Evolutionary conservation across 371 early-diverging fungal species (phyloP), one percentile per base, ranked within the genome.

Genomic region (Haplosporangium sp.): DNA sequence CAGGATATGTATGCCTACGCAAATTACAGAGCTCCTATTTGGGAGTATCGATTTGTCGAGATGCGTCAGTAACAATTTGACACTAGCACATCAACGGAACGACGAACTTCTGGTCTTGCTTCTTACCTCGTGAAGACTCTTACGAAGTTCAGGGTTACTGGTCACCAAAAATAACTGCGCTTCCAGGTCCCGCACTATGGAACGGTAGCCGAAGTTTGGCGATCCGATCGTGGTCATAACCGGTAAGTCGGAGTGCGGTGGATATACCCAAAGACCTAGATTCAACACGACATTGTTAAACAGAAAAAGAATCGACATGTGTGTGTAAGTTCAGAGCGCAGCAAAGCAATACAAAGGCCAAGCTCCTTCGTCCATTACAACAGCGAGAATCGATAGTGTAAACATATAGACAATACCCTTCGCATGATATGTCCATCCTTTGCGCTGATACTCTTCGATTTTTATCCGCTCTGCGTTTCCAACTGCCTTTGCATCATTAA

Each of bases 371-470:
- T 10, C 36, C 23, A 11, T 18, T 18, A 48, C 18, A 29, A 14
- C 20, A 18, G 51, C 36, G 14, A 52, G 29, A 41, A 54, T 43
- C 6, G 23, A 29, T 6, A 9, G 29, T 20, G 43, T 21, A 20
- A 20, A 12, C 47, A 12, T 3, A 52, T 38, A 21, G 6, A 18
- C 16, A 14, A 20, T 82, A 86, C 94, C 94, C 85, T 97, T 97
- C 6, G 93, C 95, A 73, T 97, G 97, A 74, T 89, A 97, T 0
- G 97, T 96, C 96, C 97, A 97, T n/a, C 90, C 93, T 13, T 81
- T 73, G 43, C 93, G 82, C 23, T 69, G 74, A 67, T 93, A 96
- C 73, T 96, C 96, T 45, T 82, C 79, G 23, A 95, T 86, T 10
- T 81, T 84, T 53, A 94, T 87, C 18, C 77, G 79, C 9, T 87